Evolutionary conservation across 1,139 yeast genomes (phyloP), one percentile per base, ranked within the genome.

Genomic region (Spathaspora sp.): DNA sequence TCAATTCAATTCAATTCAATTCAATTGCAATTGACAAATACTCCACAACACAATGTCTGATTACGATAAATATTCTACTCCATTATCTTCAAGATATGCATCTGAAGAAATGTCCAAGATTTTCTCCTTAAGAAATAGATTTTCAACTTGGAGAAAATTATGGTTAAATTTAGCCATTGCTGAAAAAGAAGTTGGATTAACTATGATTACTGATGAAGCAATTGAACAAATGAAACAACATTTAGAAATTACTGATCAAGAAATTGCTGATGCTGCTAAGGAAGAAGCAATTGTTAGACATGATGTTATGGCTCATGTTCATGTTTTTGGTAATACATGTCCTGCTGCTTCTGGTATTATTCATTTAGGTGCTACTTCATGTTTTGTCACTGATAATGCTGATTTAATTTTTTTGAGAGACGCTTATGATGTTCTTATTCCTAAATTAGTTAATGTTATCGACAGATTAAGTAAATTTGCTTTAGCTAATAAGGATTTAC

Each of bases 251-350:
- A 85, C 97, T 18, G 98, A 93, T 66, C 93, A 89, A 56, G 98
- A 95, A 63, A 89, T 95, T 56, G 89, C 76, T 47, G 88, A 77
- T 50, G 98, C 99, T 40, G 76, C 93, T 46, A 82, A 81, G 61
- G 98, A 93, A 73, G 99, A 93, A 70, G 97, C 98, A 48, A 90
- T 87, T 66, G 98, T 93, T 47, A 87, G 99, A 75, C 99, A 93
- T 70, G 99, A 93, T 68, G 99, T 93, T 58, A 93, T 93, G 99
- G 97, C 99, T 48, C 99, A 93, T 60, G 98, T 93, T 51, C 99
- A 95, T 64, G 89, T 86, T 46, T 93, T 87, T 66, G 99, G 99
- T 55, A 79, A 85, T 57, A 82, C 88, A 27, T 88, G 96, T 60
- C 99, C 99, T 16, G 86, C 85, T 9, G 99, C 99, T 31, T 93